Evolutionary conservation across 495 filamentous ascomycete genomes (phyloP), one percentile per base, ranked within the genome.

Genomic region (Penicillium salamii): DNA sequence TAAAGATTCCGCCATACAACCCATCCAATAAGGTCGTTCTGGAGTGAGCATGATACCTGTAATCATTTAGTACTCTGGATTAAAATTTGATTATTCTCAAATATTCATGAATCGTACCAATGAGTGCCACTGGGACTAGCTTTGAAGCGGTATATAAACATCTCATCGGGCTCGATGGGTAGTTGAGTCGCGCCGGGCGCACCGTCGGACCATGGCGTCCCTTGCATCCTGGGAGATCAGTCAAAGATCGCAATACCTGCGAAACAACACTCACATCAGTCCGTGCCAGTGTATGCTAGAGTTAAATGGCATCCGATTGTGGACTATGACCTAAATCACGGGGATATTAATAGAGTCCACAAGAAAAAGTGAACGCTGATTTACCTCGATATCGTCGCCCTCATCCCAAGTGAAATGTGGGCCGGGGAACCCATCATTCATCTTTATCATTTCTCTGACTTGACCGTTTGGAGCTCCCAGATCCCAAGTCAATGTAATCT

Each of bases 121-220:
- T 74, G 76, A 24, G 65, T 72, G 14, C 78, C 77, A 49, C 72
- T 72, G 24, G 70, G 68, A 11, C 59, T 65, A 7, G 76, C 78
- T 5, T 57, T 66, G 59, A 66, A 82, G 37, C 63, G 58, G 50
- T 79, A 77, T 17, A 57, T 56, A 34, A 71, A 80, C 4, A 52
- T 67, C 7, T 55, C 54, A 7, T 70, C 71, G 3, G 74, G 66
- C 38, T 57, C 49, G 34, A 82, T 78, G 5, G 70, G 63, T 13
- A 58, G 59, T 57, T 78, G 64, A 12, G 62, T 53, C 5, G 76
- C 42, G 23, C 74, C 72, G 8, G 76, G 75, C 17, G 78, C 75
- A 13, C 78, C 78, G 59, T 77, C 72, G 3, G 66, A 60, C 64
- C 64, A 74, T 8, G 72, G 72, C 5, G 68, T 74, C 32, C 59